phyloP scores from a whole-genome alignment of 208 protist species.

The Leishmania major region DNA sequence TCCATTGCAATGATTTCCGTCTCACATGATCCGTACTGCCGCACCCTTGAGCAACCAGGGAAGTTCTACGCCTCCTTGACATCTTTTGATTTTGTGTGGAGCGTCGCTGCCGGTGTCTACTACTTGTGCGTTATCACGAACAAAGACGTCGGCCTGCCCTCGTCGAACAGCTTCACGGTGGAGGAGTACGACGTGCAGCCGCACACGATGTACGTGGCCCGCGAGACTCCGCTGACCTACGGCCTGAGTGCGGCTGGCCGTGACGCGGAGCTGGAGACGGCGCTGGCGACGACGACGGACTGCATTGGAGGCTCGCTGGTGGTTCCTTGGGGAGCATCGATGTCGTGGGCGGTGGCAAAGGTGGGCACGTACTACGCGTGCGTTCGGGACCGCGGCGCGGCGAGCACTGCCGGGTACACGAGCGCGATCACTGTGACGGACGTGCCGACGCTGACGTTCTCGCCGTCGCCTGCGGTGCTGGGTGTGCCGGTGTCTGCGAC shows the following conservation, averaged over 20 bases:
- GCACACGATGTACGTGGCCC: slow-evolving; percentile 8
- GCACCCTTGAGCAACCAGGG: not conserved
- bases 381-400: slow-evolving; percentile 14
- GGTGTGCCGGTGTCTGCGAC: not conserved
- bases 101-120: not conserved
- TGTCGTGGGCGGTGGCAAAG: slow-evolving; percentile 10
- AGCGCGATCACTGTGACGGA: slow-evolving; percentile 29
- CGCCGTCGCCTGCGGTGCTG: slow-evolving; percentile 7
- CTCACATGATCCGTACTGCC: not conserved
- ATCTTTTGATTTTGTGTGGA: not conserved
- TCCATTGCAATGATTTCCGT: not conserved
- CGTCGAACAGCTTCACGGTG: slow-evolving; percentile 7
- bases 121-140: not conserved
- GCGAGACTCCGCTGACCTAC: not conserved
- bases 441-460: slow-evolving; percentile 32
- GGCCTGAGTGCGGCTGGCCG: not conserved
- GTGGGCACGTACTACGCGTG: slow-evolving; percentile 57
- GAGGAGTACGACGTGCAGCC: slow-evolving; percentile 19
- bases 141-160: not conserved
- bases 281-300: slow-evolving; percentile 8
- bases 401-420: slow-evolving; percentile 14
- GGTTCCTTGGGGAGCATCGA: not conserved
- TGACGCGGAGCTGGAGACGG: not conserved
- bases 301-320: not conserved
- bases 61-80: not conserved